Evolutionary conservation across 2,329 filamentous ascomycete genomes (phyloP).

Genomic region (Bipolaris zeicola): DNA sequence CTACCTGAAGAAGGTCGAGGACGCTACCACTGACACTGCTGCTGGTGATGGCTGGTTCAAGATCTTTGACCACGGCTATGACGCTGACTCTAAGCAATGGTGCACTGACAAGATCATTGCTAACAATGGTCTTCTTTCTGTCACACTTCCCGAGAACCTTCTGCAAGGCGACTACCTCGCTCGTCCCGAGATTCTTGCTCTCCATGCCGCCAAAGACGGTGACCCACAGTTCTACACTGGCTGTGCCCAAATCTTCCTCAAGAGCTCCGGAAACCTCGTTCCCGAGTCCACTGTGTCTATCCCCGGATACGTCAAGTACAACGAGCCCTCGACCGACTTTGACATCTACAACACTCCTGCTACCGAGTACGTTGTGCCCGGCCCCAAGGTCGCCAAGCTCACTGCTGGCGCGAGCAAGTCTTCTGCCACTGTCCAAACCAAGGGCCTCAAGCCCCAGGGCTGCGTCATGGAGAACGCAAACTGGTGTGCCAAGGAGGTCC

Average conservation of each 20-base stretch:
- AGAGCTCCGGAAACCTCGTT: conserved; percentile 56
- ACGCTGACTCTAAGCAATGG: conserved; percentile 63
- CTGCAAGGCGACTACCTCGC: conserved; percentile 72
- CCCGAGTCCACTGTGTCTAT: conserved; percentile 65
- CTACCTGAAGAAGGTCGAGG: conserved; percentile 72
- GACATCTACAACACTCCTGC: conserved; percentile 63
- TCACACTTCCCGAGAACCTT: conserved; percentile 66
- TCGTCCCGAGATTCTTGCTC: conserved; percentile 70
- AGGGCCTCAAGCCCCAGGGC: conserved; percentile 60
- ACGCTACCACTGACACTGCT: conserved; percentile 58
- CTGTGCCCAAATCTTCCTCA: conserved; percentile 72
- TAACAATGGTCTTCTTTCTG: conserved; percentile 67
- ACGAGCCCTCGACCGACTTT: conserved; percentile 63
- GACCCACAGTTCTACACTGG: conserved; percentile 73
- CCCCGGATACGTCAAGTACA: conserved; percentile 66
- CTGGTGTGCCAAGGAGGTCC: conserved; percentile 71
- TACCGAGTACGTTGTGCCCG: conserved; percentile 60
- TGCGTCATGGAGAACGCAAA: conserved; percentile 72
- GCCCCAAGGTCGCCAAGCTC: conserved; percentile 61
- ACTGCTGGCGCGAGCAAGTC: conserved; percentile 21
- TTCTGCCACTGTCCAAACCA: conserved; percentile 43
- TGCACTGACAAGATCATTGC: conserved; percentile 72
- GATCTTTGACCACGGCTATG: conserved; percentile 73
- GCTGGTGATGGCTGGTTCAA: conserved; percentile 77
- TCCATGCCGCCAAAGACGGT: conserved; percentile 65